Percentiles rank a stretch among this genome's conserved stretches.
Evolutionary conservation across 2,329 filamentous ascomycete species (phyloP).

Genomic region (Raffaelea ambrosiae): DNA sequence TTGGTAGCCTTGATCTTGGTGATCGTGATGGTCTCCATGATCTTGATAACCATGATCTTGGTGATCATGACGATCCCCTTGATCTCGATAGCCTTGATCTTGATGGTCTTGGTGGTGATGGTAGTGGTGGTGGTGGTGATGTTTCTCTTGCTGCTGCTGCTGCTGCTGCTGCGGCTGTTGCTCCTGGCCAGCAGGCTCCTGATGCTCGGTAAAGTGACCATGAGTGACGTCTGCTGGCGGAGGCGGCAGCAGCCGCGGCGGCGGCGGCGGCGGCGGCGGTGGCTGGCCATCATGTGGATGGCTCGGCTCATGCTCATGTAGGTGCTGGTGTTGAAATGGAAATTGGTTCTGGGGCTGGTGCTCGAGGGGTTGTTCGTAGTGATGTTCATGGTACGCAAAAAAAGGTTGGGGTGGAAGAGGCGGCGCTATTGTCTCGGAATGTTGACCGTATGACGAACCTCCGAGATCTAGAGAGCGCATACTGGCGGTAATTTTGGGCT

Average conservation of each 20-base stretch:
- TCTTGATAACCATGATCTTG: not conserved
- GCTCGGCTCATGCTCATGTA: conserved; percentile 1
- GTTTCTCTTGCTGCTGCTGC: conserved; percentile 11
- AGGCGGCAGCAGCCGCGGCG: no score
- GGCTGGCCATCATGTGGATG: conserved; percentile 5
- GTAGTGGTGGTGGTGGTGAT: conserved; percentile 12
- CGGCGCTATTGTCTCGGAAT: conserved; percentile 16
- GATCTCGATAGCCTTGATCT: not conserved
- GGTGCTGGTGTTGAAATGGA: conserved; percentile 13
- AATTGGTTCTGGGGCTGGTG: conserved; percentile 15
- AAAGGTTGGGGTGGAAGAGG: conserved; percentile 13
- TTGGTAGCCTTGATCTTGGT: conserved; percentile 8
- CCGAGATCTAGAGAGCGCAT: conserved; percentile 19
- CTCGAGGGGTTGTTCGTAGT: conserved; percentile 15
- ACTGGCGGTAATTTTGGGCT: conserved; percentile 22
- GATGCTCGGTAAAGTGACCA: conserved; percentile 11
- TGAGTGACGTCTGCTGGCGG: not conserved
- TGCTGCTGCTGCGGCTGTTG: not conserved
- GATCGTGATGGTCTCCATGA: no score
- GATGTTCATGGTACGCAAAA: conserved; percentile 12
- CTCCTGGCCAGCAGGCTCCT: conserved; percentile 3
- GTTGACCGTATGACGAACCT: conserved; percentile 19
- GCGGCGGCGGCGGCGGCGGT: not conserved
- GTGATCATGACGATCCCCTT: no score
- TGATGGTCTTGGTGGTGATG: not conserved